phyloP scores from a whole-genome alignment of 2,329 filamentous ascomycete genomes.

The Alternaria sp. region DNA sequence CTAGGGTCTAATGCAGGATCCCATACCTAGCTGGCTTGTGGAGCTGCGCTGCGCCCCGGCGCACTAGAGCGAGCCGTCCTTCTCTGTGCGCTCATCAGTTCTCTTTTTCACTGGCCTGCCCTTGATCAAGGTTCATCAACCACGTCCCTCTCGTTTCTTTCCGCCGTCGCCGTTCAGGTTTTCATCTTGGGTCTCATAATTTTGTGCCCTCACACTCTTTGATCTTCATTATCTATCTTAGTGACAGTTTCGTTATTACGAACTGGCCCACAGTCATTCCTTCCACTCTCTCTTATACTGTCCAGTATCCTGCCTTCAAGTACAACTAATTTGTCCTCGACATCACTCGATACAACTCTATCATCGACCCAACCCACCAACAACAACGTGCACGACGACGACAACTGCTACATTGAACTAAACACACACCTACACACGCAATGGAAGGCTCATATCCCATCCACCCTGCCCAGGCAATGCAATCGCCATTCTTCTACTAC shows the following conservation, averaged over 20 bases:
- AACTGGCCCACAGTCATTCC: constrained; percentile 51
- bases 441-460: constrained; percentile 71
- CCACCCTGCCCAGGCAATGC: constrained; percentile 63
- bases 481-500: constrained; percentile 87
- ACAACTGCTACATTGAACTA: constrained; percentile 12
- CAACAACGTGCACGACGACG: constrained; percentile 22
- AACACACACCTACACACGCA: constrained; percentile 35
- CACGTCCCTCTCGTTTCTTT: constrained; percentile 48
- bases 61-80: constrained; percentile 48
- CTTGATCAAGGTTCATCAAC: constrained; percentile 52
- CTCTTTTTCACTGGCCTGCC: constrained; percentile 49
- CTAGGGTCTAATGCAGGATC: constrained; percentile 15
- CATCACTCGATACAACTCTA: constrained; percentile 13
- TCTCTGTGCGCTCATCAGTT: constrained; percentile 51
- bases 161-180: constrained; percentile 41
- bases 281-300: constrained; percentile 35
- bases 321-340: constrained; percentile 35
- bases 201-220: constrained; percentile 21
- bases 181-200: constrained; percentile 43
- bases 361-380: constrained; percentile 11
- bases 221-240: constrained; percentile 33
- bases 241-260: constrained; percentile 49
- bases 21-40: constrained; percentile 43
- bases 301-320: constrained; percentile 27
- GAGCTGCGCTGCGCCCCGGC: constrained; percentile 47